Evolutionary conservation across 306 rosid species (phyloP), one percentile per base, ranked within the genome.

Genomic region (Rosa chinensis): DNA sequence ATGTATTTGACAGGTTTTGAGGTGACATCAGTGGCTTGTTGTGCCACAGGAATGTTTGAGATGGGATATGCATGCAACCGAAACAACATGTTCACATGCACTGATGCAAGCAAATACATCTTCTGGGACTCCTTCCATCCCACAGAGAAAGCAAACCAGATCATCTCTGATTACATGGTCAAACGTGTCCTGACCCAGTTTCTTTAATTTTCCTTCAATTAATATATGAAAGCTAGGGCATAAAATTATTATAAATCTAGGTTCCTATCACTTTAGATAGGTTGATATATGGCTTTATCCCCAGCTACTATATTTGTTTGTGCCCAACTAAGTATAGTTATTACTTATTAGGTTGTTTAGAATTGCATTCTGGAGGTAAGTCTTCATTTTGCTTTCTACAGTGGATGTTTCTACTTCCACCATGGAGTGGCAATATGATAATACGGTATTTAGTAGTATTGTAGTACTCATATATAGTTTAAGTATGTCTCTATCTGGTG

Each of bases 61-160:
- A 88, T 88, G 91, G 91, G 91, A 0, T 88, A 88, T 45, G 70
- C 91, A 2, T 88, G 91, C 84, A 88, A 83, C 45, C 67, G 81
- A n/a, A 52, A 85, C 70, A 61, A 50, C 70, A 9, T 50, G 47
- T 43, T 83, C 49, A 81, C 91, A 0, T 88, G 91, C 87, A 28
- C 87, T 1, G 85, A 88, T 45, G 89, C 91, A 2, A 73, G 32
- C 77, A 85, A 83, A 20, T 88, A 78, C 67, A 82, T 88, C 1
- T 88, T 88, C 56, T 88, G 91, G 91, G 91, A 88, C 47, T 82
- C 91, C 2, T 88, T 88, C 85, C 91, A 88, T 83, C 91, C 89
- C 0, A 83, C 91, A 0, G 79, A 88, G 49, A 85, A 81, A 75
- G 76, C 91, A 32, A 85, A 76, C 63, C 80, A 40, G 40, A 70